Percentiles rank a stretch among this genome's conserved stretches.
These are phyloP conservation scores for Gnomoniopsis sp. DNA, from an alignment of 2,329 filamentous ascomycete genomes.

Conservation along the genomic window DNA sequence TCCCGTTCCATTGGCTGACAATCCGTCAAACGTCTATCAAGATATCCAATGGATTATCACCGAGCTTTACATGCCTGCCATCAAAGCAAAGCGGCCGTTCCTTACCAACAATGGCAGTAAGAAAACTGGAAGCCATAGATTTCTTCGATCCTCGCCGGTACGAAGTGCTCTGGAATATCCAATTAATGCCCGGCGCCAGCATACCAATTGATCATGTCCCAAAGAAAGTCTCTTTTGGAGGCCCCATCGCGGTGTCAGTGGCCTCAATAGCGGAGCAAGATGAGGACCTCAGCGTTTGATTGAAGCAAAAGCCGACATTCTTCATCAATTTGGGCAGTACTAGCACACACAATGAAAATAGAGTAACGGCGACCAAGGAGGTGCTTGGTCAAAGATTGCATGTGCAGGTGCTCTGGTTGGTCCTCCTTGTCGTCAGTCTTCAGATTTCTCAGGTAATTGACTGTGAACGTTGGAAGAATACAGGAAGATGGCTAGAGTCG, in stretches of 20 bases:
- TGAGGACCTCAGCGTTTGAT: conserved; percentile 23
- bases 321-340: conserved; percentile 26
- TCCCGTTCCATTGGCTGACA: conserved; percentile 21
- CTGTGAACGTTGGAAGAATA: background rate
- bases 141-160: conserved; percentile 19
- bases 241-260: conserved; percentile 22
- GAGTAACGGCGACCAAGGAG: conserved; percentile 23
- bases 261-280: conserved; percentile 24
- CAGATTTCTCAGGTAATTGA: background rate
- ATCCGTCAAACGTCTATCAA: conserved; percentile 21
- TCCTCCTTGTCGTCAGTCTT: background rate
- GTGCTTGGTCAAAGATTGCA: conserved; percentile 21
- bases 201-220: conserved; percentile 23
- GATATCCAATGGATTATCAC: conserved; percentile 7
- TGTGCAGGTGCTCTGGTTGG: conserved; percentile 30
- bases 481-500: conserved; percentile 23
- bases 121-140: conserved; percentile 18
- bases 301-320: conserved; percentile 22
- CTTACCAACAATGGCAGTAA: conserved; percentile 22
- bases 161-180: conserved; percentile 25
- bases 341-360: conserved; percentile 20
- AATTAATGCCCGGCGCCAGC: conserved; percentile 23
- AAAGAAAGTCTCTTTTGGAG: conserved; percentile 20
- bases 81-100: conserved; percentile 2
- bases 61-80: conserved; percentile 7